Conservation (phyloP, 352 stramenopile species). For the Phytophthora cactorum region DNA sequence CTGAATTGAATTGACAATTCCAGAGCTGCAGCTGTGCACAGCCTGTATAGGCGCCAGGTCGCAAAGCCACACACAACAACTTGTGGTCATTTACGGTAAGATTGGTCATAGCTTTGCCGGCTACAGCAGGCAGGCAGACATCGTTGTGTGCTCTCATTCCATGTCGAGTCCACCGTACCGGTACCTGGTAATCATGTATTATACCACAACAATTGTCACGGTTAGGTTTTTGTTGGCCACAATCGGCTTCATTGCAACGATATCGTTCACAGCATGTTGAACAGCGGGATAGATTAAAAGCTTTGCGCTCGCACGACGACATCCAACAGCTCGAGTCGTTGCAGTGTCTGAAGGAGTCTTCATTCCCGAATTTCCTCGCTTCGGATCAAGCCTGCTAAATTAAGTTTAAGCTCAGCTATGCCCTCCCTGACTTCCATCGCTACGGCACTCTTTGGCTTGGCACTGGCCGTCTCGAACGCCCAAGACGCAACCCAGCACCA, state of each 20-base stretch:
- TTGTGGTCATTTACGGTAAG: not conserved
- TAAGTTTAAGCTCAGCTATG: constrained; percentile 1
- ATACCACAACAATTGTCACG: not conserved
- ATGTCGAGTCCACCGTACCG: constrained; percentile 9
- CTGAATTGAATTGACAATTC: too few species aligned
- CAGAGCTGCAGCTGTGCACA: too few species aligned
- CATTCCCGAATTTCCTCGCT: constrained; percentile 19
- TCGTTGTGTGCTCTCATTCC: constrained; percentile 14
- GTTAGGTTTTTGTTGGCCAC: not conserved
- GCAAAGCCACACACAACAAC: not conserved
- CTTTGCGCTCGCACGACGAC: constrained; percentile 11
- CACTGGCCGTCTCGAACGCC: not conserved
- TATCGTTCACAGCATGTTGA: not conserved
- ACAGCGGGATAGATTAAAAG: constrained; percentile 21
- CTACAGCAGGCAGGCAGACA: not conserved
- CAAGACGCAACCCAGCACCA: constrained; percentile 3
- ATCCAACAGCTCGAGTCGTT: not conserved
- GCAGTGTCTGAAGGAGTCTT: not conserved
- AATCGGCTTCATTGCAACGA: constrained; percentile 5
- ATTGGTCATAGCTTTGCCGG: not conserved
- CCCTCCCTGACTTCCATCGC: constrained; percentile 10
- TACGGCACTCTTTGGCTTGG: constrained; percentile 12
- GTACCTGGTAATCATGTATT: too few species aligned
- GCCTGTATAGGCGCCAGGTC: too few species aligned
- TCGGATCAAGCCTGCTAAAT: constrained; percentile 12